phyloP scores from a whole-genome alignment of 1,284 basidiomycete species.

The Rhodotorula sp. region DNA sequence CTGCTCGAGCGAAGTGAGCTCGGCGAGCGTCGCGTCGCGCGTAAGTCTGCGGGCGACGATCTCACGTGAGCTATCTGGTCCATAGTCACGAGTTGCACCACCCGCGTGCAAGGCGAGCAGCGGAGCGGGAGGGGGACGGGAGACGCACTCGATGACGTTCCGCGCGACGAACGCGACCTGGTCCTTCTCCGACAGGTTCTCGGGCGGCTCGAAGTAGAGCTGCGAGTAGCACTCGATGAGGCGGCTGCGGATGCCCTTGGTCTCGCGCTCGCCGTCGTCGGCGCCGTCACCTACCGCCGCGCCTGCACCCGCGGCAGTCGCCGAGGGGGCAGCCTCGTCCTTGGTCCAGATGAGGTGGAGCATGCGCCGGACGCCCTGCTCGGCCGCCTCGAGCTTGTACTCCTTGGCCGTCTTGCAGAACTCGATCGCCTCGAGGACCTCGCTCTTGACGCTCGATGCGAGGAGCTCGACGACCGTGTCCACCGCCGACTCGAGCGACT shows the following conservation, averaged over 20 bases:
- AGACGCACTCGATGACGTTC: conserved; percentile 91
- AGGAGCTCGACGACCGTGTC: conserved; percentile 78
- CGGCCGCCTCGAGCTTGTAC: conserved; percentile 76
- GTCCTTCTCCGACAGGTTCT: conserved; percentile 67
- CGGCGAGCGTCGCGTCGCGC: conserved; percentile 87
- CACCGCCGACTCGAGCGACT: conserved; percentile 65
- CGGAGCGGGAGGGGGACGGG: not conserved
- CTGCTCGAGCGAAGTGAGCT: conserved; percentile 93
- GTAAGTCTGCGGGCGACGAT: conserved; percentile 63
- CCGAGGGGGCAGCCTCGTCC: conserved; percentile 68
- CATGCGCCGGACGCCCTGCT: conserved; percentile 91
- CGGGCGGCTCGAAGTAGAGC: conserved; percentile 82
- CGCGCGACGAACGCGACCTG: conserved; percentile 94
- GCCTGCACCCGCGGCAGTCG: not conserved
- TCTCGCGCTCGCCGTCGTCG: conserved; percentile 70
- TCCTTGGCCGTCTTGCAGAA: conserved; percentile 85
- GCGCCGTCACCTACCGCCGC: not conserved
- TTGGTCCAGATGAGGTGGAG: conserved; percentile 97
- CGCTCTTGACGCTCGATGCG: conserved; percentile 86
- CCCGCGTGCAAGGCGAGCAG: not conserved
- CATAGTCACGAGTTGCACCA: not conserved
- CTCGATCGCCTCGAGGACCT: conserved; percentile 92
- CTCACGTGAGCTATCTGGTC: not conserved
- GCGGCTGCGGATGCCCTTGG: conserved; percentile 83
- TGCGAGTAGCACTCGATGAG: conserved; percentile 86